Base-by-base conservation (phyloP, 495 filamentous ascomycete species). In the Penicillium salamii region DNA sequence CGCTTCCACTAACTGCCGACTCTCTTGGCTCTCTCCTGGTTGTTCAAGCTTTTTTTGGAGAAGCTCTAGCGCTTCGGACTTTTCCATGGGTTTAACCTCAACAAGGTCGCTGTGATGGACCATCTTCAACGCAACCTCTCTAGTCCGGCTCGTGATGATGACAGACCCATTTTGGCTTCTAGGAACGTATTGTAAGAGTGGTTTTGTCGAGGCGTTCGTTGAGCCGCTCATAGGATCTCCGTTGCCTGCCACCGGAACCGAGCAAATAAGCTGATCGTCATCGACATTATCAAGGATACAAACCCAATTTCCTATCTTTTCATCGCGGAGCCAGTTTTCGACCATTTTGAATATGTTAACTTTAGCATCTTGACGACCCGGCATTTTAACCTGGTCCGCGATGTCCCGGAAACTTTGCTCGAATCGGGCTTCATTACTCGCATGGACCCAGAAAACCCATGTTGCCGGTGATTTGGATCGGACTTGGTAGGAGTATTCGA, bases 371-470 rank as follows among this genome's bases (percentile, higher is more conserved):
- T 72, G 7, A 21, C 61, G 55, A 5, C 62, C 59, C 18, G 51
- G 50, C 15, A 77, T 63, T 44, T 71, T 64, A 34, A 66, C 31
- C 11, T 24, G 38, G 24, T 72, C 42, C 35, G 74, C 70, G 46
- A 79, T 71, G 8, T 66, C 64, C 31, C 54, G 50, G 55, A 55
- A 74, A 38, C 67, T 53, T 37, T 76, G 55, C 54, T 70, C 62
- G 21, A 78, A 72, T 11, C 71, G 63, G 3, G 61, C 57, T 3
- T 37, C 40, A 33, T 56, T 73, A 42, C 68, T 70, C 3, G 69
- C 68, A 52, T 74, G 67, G 7, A 79, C 52, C 75, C 76, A 79
- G 54, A 80, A 75, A n/a, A 79, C 67, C 64, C 65, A 75, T 17
- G 64, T 76, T 21, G 62, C 40, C 5, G 66, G 71, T n/a, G 55